Percentiles rank a stretch among this genome's conserved stretches.
Conservation (phyloP, 371 early-diverging fungal genomes). For the Mucor ambiguus region DNA sequence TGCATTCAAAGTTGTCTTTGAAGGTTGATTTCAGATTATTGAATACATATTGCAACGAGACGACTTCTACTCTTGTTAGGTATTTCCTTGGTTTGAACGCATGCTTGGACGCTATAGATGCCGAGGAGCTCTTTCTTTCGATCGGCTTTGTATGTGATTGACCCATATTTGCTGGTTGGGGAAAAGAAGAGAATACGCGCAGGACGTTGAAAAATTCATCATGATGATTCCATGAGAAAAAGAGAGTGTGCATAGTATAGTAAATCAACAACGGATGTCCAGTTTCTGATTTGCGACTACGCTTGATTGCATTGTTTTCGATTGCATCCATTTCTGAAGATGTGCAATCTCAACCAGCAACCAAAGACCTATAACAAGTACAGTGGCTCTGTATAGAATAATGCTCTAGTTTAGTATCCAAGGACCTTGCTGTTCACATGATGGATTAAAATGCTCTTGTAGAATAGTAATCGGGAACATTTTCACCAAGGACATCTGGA, state of each 20-base stretch:
- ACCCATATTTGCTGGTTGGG: constrained; percentile 14
- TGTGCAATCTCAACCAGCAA: no score
- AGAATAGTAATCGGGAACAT: not conserved
- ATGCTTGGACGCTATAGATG: not conserved
- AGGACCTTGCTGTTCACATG: not conserved
- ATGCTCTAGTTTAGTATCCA: not conserved
- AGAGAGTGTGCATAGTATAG: constrained; percentile 3
- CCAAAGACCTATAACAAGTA: no score
- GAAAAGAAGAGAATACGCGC: not conserved
- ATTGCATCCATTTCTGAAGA: no score
- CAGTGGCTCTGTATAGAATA: no score
- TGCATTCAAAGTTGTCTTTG: constrained; percentile 41
- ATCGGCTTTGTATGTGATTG: constrained; percentile 16
- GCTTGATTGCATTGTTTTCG: not conserved
- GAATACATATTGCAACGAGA: constrained; percentile 36
- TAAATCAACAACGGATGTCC: not conserved
- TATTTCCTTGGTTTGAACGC: constrained; percentile 25
- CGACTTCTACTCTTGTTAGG: constrained; percentile 29
- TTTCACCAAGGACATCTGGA: not conserved
- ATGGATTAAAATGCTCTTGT: not conserved
- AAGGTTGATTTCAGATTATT: constrained; percentile 35
- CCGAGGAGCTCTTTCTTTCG: not conserved
- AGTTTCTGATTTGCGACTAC: not conserved
- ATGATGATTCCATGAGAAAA: not conserved
- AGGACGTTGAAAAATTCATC: not conserved